Evolutionary conservation across 116 monocot genomes (phyloP).

Genomic region (Phalaenopsis hybrid): DNA sequence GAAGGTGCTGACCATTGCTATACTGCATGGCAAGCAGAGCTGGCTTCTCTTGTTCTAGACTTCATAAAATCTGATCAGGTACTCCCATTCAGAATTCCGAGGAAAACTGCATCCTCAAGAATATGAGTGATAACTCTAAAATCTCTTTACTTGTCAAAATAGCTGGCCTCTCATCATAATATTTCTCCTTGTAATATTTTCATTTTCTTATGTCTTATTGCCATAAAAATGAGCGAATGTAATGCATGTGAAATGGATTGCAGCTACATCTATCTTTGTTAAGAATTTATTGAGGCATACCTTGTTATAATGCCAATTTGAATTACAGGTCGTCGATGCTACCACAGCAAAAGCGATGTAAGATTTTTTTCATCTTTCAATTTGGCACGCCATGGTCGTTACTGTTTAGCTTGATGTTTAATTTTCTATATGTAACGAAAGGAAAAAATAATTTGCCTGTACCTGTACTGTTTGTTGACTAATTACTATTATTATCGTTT

Average conservation of each 20-base stretch:
- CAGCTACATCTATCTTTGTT: too few relatives aligned
- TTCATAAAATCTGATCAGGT: conserved; percentile 34
- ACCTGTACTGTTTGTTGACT: neutral
- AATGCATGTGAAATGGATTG: too few relatives aligned
- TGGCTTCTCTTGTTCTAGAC: conserved; percentile 33
- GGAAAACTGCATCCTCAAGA: neutral
- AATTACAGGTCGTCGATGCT: neutral
- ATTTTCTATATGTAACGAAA: neutral
- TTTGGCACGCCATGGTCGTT: neutral
- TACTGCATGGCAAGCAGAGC: conserved; percentile 23
- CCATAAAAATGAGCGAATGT: too few relatives aligned
- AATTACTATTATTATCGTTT: neutral
- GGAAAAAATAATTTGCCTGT: neutral
- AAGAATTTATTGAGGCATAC: too few relatives aligned
- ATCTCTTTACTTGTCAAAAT: neutral
- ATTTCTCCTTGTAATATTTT: too few relatives aligned
- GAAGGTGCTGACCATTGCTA: conserved; percentile 49
- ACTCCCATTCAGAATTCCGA: conserved; percentile 2
- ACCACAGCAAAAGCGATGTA: neutral
- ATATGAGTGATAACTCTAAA: neutral
- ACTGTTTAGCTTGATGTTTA: neutral
- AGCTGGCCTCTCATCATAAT: too few relatives aligned
- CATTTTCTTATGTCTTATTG: too few relatives aligned
- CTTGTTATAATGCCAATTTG: too few relatives aligned
- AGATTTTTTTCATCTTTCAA: neutral